Conservation (phyloP, 2,329 filamentous ascomycete genomes). For the Hypoxylon sp. region DNA sequence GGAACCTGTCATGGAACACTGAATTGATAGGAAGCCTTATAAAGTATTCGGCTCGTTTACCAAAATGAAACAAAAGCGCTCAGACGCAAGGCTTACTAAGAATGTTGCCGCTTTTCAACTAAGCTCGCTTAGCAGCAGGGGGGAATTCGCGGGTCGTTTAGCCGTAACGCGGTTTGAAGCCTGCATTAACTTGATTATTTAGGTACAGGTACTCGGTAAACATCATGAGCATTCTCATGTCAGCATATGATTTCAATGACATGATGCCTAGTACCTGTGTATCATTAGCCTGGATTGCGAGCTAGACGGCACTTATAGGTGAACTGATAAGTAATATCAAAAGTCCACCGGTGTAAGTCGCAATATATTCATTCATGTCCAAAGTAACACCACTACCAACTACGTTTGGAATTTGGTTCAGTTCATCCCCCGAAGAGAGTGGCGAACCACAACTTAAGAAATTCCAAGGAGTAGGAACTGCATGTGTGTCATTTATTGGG, state of each 20-base stretch:
- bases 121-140: not conserved
- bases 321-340: constrained; percentile 20
- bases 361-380: constrained; percentile 18
- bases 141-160: not conserved
- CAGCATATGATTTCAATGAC: constrained; percentile 6
- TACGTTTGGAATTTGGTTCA: constrained; percentile 14
- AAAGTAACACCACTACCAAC: constrained; percentile 23
- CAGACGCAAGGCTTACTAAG: not conserved
- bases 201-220: not conserved
- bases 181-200: constrained; percentile 10
- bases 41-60: constrained; percentile 12
- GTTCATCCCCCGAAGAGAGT: constrained; percentile 20
- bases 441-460: constrained; percentile 10
- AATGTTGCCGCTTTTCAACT: constrained; percentile 6
- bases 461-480: constrained; percentile 2
- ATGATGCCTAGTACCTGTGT: not conserved
- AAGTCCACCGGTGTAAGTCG: constrained; percentile 18
- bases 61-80: not conserved
- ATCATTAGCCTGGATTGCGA: constrained; percentile 7
- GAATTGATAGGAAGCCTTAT: constrained; percentile 4
- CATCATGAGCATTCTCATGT: constrained; percentile 3
- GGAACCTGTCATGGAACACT: constrained; percentile 27
- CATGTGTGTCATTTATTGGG: constrained; percentile 25
- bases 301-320: not conserved
- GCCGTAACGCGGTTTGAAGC: constrained; percentile 2